Evolutionary conservation across 2,329 filamentous ascomycete species (phyloP).

Genomic region (Aspergillus carbonarius): DNA sequence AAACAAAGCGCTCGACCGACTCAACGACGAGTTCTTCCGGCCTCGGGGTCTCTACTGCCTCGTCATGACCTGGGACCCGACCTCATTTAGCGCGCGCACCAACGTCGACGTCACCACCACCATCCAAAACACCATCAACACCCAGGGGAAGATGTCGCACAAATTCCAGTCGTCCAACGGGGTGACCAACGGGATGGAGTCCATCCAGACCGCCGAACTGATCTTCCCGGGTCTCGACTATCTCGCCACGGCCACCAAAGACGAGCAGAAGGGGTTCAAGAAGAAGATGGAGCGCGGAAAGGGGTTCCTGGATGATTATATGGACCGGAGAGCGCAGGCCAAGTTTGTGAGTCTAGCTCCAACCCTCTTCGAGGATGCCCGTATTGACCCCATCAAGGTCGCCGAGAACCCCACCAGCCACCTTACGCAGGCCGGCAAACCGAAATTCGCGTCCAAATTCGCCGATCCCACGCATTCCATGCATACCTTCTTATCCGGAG

Average conservation of each 20-base stretch:
- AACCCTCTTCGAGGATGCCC: neutral
- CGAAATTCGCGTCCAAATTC: neutral
- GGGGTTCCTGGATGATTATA: conserved; percentile 7
- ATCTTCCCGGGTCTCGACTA: conserved; percentile 7
- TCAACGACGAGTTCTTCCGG: conserved; percentile 10
- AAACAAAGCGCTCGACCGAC: conserved; percentile 7
- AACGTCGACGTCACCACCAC: conserved; percentile 3
- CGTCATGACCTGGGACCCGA: conserved; percentile 6
- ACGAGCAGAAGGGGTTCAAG: conserved; percentile 1
- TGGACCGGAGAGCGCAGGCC: conserved; percentile 4
- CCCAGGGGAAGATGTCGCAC: neutral
- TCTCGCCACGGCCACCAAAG: neutral
- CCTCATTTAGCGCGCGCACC: neutral
- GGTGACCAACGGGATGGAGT: neutral
- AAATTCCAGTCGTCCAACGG: conserved; percentile 1
- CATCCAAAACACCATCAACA: neutral
- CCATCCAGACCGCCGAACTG: neutral
- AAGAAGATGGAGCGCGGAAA: conserved; percentile 2
- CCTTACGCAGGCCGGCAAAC: conserved; percentile 2
- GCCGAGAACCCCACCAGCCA: conserved; percentile 3
- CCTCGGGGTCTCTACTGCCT: conserved; percentile 10
- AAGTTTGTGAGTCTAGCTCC: conserved; percentile 4
- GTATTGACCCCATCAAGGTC: neutral
- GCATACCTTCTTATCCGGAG: neutral
- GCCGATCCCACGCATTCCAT: conserved; percentile 1